A percentile compares a stretch with the other conserved stretches of the same genome.
These are phyloP conservation scores for Henckelia pumila DNA, from an alignment of 257 asterid genomes.

Conservation along the genomic window DNA sequence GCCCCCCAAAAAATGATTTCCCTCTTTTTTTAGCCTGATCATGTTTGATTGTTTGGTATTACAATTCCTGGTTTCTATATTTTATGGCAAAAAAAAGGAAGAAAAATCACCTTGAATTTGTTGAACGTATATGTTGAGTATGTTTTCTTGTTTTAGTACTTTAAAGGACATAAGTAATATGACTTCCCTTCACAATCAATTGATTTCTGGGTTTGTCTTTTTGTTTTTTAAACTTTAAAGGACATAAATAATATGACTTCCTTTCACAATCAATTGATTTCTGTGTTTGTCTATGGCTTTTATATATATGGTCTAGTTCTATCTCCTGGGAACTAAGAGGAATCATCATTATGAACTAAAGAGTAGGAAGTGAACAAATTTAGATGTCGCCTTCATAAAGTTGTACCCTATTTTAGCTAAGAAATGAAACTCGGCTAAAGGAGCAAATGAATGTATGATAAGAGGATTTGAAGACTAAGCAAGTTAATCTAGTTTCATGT, in stretches of 20 bases:
- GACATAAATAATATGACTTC: slow-evolving; percentile 2
- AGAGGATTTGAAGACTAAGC: too few relatives aligned
- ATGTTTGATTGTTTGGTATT: background rate
- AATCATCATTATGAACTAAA: background rate
- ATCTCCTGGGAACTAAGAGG: slow-evolving; percentile 7
- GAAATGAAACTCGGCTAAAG: too few relatives aligned
- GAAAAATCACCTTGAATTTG: background rate
- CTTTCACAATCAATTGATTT: slow-evolving; percentile 9
- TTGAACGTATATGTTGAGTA: background rate
- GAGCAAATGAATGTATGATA: too few relatives aligned
- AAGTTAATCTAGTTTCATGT: too few relatives aligned
- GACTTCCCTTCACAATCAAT: slow-evolving; percentile 9
- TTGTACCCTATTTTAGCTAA: background rate
- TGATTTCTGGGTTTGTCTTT: background rate
- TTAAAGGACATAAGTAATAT: slow-evolving; percentile 1
- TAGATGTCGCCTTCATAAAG: background rate
- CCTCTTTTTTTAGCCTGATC: background rate
- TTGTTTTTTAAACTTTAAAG: too few relatives aligned
- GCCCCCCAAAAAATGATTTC: background rate
- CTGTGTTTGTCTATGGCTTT: background rate
- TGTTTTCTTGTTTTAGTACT: background rate
- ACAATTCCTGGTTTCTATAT: background rate
- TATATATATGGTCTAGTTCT: background rate
- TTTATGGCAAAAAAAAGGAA: background rate
- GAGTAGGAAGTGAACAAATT: background rate